These are phyloP conservation scores for Pseudogymnoascus sp. DNA, from an alignment of 2,329 filamentous ascomycete species.

Conservation along the genomic window DNA sequence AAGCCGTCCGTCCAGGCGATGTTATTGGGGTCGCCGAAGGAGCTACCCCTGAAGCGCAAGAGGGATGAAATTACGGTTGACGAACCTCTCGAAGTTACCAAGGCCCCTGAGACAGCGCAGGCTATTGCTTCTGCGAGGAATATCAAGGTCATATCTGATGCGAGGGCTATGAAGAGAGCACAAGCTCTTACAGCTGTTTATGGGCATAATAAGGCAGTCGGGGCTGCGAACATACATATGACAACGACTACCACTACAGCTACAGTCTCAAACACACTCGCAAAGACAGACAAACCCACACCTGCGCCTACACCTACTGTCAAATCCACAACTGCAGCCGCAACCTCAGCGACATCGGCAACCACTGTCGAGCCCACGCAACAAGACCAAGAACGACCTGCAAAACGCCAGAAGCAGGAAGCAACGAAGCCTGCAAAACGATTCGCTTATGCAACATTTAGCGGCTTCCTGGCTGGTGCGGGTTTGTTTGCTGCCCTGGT, in stretches of 20 bases:
- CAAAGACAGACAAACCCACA: neutral
- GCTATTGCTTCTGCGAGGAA: neutral
- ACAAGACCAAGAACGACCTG: neutral
- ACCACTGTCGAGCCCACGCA: neutral
- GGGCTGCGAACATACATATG: neutral
- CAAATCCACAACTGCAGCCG: neutral
- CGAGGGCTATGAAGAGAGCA: constrained; percentile 1
- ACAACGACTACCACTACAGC: neutral
- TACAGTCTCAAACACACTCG: neutral
- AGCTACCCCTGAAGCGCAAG: neutral
- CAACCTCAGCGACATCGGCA: neutral
- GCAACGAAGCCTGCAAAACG: neutral
- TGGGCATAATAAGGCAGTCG: neutral
- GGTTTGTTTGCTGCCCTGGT: neutral
- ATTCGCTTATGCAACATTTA: neutral
- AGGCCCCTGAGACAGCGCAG: neutral
- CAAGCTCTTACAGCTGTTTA: neutral
- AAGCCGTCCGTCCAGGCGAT: constrained; percentile 1
- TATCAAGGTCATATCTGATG: neutral
- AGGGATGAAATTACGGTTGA: neutral
- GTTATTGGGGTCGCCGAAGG: neutral
- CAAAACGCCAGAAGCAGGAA: neutral
- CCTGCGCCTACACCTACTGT: neutral
- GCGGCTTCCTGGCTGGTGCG: neutral
- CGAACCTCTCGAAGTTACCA: neutral